Base-by-base conservation (phyloP, 441 rosid species). In the Viola pubescens region DNA sequence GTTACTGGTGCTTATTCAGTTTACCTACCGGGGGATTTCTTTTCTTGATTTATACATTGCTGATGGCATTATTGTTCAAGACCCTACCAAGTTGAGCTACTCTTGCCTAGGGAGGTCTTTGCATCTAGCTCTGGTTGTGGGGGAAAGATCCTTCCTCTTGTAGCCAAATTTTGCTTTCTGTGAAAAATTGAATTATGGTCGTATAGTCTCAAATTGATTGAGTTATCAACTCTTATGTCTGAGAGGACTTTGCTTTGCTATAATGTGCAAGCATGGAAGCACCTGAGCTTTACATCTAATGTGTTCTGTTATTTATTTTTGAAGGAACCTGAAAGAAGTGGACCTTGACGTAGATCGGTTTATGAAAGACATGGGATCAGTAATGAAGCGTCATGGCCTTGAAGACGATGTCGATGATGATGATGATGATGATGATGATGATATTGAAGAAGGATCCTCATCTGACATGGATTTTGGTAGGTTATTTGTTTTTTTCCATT, bases 401-500 rank as follows among this genome's bases (percentile, higher is more conserved):
- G 70, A 59, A 41, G 72, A 72, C 48, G 34, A 63, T 13, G 81
- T 66, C n/a, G n/a, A n/a, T n/a, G n/a, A n/a, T n/a, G n/a, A n/a
- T n/a, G n/a, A n/a, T n/a, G n/a, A n/a, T n/a, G n/a, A n/a, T n/a
- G n/a, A n/a, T n/a, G n/a, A n/a, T 69, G 74, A 48, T 26, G 85
- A 74, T 56, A 72, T 68, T 52, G 79, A 77, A n/a, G 91, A 75
- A 69, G 84, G 75, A 47, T 79, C 81, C 42, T 83, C 89, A 10
- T 81, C 85, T 48, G 94, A 85, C 72, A 77, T 91, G 91, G 94
- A 91, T 69, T 85, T 82, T 73, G 88, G 94, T 84, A 64, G 56
- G 49, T 52, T 7, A 56, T 16, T 8, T 45, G 42, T 14, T 47
- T 12, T 26, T 11, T 12, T 1, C 2, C 42, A 0, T 11, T 4